These are phyloP conservation scores for Dicorynia guianensis DNA, from an alignment of 306 rosid genomes.

Conservation along the genomic window DNA sequence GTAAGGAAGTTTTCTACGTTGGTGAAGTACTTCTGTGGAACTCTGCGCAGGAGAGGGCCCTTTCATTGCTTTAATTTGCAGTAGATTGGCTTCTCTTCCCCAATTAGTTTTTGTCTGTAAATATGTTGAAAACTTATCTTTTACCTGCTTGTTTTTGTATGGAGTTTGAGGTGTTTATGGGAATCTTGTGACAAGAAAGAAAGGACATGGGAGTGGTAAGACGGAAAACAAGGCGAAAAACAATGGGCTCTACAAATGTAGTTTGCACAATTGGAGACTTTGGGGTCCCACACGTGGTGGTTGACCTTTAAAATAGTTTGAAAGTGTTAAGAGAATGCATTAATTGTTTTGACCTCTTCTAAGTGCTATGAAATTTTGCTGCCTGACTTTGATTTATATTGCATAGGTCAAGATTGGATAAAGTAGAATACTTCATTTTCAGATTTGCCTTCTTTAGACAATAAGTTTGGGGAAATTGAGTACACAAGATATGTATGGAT, in stretches of 20 bases:
- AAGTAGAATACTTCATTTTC: too few relatives aligned
- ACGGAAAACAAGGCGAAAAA: slow-evolving; percentile 45
- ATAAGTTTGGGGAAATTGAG: too few relatives aligned
- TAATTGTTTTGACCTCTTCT: neutral
- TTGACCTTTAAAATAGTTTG: slow-evolving; percentile 18
- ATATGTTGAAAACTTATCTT: neutral
- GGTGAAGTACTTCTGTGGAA: slow-evolving; percentile 60
- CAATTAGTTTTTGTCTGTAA: neutral
- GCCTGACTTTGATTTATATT: neutral
- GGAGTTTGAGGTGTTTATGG: slow-evolving; percentile 4
- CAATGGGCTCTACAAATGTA: slow-evolving; percentile 35
- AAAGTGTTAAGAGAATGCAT: neutral
- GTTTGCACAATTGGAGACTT: neutral
- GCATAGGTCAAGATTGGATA: too few relatives aligned
- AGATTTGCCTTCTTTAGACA: too few relatives aligned
- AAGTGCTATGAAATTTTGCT: neutral
- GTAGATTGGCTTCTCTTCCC: neutral
- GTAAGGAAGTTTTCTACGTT: slow-evolving; percentile 48
- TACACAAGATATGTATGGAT: too few relatives aligned
- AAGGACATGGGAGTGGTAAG: slow-evolving; percentile 28
- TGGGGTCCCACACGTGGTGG: slow-evolving; percentile 21
- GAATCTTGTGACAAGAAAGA: neutral
- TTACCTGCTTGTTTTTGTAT: slow-evolving; percentile 5
- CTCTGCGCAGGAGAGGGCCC: slow-evolving; percentile 37
- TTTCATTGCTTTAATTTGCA: slow-evolving; percentile 36